These are phyloP conservation scores for Diaporthe helianthi DNA, from an alignment of 2,329 filamentous ascomycete genomes.

Conservation along the genomic window DNA sequence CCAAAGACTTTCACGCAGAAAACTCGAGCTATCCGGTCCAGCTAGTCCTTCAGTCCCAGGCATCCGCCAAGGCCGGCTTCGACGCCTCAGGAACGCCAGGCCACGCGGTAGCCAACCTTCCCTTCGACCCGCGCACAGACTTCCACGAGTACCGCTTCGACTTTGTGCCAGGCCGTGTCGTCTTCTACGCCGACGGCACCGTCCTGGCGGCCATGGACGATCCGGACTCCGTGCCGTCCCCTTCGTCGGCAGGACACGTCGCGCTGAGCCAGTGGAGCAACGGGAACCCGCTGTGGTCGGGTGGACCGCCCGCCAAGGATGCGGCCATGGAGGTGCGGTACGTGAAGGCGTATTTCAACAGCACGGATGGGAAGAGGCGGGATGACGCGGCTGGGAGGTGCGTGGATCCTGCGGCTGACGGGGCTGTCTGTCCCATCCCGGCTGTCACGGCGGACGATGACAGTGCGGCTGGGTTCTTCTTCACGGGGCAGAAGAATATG, in stretches of 20 bases:
- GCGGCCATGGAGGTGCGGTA: constrained; percentile 71
- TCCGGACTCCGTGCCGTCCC: constrained; percentile 60
- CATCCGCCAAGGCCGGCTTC: constrained; percentile 64
- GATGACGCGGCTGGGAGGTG: constrained; percentile 52
- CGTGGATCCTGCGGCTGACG: constrained; percentile 44
- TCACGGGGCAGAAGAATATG: constrained; percentile 54
- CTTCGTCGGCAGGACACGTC: constrained; percentile 63
- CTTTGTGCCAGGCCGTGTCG: constrained; percentile 67
- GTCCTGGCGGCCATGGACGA: constrained; percentile 64
- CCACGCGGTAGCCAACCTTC: constrained; percentile 64
- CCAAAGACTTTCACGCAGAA: constrained; percentile 63
- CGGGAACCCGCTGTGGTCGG: constrained; percentile 74
- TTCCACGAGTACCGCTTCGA: constrained; percentile 86
- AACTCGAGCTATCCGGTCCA: constrained; percentile 68
- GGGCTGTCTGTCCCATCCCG: constrained; percentile 59
- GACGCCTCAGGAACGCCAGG: constrained; percentile 63
- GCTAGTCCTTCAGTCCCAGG: constrained; percentile 75
- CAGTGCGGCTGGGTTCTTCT: constrained; percentile 54
- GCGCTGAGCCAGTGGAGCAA: constrained; percentile 82
- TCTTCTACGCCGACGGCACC: constrained; percentile 72
- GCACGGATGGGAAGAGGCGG: constrained; percentile 54
- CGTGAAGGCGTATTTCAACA: constrained; percentile 83
- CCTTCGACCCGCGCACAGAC: constrained; percentile 68
- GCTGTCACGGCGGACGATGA: constrained; percentile 48
- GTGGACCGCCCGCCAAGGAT: constrained; percentile 70